Percentiles rank a stretch among this genome's conserved stretches.
phyloP scores from a whole-genome alignment of 148 eudicot species.

The Arctostaphylos glauca region DNA sequence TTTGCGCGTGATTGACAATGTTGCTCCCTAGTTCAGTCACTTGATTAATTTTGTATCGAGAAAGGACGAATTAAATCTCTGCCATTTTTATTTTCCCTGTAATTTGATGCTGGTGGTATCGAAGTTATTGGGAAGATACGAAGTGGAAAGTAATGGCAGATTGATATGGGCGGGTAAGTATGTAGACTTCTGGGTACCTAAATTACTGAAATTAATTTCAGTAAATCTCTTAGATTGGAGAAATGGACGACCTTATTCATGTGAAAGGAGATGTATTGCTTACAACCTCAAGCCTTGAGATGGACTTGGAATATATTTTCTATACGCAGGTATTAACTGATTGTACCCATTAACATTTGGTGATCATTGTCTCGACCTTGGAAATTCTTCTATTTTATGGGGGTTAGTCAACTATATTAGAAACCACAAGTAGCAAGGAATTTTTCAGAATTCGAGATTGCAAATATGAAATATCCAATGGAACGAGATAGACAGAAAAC shows the following conservation, averaged over 20 bases:
- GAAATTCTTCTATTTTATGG: not conserved
- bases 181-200: not conserved
- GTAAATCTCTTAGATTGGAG: not conserved
- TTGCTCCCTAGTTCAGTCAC: not conserved
- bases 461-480: too few relatives aligned
- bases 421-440: too few relatives aligned
- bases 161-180: not conserved
- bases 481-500: too few relatives aligned
- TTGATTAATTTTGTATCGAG: not conserved
- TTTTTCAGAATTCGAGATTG: too few relatives aligned
- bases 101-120: not conserved
- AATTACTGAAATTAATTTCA: not conserved
- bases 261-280: not conserved
- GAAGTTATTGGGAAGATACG: not conserved
- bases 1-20: not conserved
- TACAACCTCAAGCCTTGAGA: not conserved
- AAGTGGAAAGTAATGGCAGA: not conserved
- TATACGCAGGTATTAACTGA: not conserved
- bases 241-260: not conserved
- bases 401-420: not conserved
- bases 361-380: not conserved
- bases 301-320: not conserved
- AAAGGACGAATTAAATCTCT: not conserved
- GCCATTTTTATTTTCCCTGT: not conserved
- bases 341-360: not conserved